phyloP scores from a whole-genome alignment of 2,329 filamentous ascomycete species.

The Fusarium bactridioides region DNA sequence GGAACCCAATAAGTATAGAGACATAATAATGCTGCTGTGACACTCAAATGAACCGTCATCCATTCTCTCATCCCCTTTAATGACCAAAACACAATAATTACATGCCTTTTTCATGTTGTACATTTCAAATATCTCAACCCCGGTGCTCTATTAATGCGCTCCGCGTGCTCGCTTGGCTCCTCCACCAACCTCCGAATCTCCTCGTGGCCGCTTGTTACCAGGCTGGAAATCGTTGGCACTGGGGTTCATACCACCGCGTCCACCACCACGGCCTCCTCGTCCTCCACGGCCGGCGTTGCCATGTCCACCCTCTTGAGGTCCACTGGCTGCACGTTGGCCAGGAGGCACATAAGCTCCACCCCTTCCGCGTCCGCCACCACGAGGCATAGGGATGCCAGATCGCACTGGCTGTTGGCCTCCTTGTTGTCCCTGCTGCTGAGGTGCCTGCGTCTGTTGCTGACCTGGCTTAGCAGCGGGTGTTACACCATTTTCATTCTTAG shows the following conservation, averaged over 20 bases:
- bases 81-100: constrained; percentile 30
- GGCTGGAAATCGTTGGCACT: constrained; percentile 64
- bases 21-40: constrained; percentile 26
- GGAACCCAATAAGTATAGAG: constrained; percentile 32
- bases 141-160: constrained; percentile 44
- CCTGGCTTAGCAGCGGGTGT: constrained; percentile 24
- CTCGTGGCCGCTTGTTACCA: constrained; percentile 64
- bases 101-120: constrained; percentile 38
- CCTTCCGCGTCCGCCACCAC: constrained; percentile 52
- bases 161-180: constrained; percentile 55
- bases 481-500: constrained; percentile 29
- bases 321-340: constrained; percentile 47
- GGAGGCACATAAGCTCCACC: constrained; percentile 51
- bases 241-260: constrained; percentile 57
- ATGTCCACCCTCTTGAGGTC: constrained; percentile 47
- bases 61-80: constrained; percentile 23
- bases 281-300: constrained; percentile 44
- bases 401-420: constrained; percentile 36
- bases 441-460: constrained; percentile 22
- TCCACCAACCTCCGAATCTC: constrained; percentile 56
- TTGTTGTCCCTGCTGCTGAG: constrained; percentile 10
- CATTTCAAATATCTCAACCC: constrained; percentile 17
- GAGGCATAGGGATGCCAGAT: constrained; percentile 53
- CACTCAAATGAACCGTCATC: constrained; percentile 14
- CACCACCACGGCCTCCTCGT: constrained; percentile 55